Evolutionary conservation across 768 basidiomycete genomes (phyloP).

Genomic region (Termitomyces sp.): DNA sequence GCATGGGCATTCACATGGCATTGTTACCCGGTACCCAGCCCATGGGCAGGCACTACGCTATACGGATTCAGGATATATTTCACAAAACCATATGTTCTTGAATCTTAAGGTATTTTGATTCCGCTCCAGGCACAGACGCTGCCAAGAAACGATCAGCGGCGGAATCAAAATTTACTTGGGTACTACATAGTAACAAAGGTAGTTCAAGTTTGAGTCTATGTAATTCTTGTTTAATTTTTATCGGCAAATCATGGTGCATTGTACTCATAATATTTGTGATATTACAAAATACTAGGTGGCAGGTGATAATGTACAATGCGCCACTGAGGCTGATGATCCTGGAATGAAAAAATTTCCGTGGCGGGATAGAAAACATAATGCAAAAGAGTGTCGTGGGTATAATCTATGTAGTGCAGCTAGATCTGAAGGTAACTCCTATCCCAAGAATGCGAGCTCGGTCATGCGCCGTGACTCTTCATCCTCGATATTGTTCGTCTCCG

Average conservation of each 20-base stretch:
- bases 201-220: neutral
- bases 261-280: neutral
- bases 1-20: neutral
- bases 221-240: neutral
- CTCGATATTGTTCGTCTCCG: slow-evolving; percentile 47
- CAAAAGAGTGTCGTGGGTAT: neutral
- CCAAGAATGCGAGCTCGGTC: slow-evolving; percentile 68
- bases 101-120: neutral
- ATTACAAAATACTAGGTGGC: neutral
- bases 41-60: neutral
- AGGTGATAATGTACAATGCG: neutral
- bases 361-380: neutral
- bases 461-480: slow-evolving; percentile 67
- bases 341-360: neutral
- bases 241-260: neutral
- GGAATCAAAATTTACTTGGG: too few relatives aligned
- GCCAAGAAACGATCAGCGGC: slow-evolving; percentile 1
- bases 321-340: neutral
- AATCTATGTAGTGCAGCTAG: neutral
- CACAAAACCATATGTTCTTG: neutral
- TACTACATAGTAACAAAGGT: too few relatives aligned
- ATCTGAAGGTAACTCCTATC: slow-evolving; percentile 15
- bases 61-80: neutral
- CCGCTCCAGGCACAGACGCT: neutral
- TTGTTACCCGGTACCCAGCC: neutral